These are phyloP conservation scores for Hirschioporus abietinus DNA, from an alignment of 768 basidiomycete species.

Conservation along the genomic window DNA sequence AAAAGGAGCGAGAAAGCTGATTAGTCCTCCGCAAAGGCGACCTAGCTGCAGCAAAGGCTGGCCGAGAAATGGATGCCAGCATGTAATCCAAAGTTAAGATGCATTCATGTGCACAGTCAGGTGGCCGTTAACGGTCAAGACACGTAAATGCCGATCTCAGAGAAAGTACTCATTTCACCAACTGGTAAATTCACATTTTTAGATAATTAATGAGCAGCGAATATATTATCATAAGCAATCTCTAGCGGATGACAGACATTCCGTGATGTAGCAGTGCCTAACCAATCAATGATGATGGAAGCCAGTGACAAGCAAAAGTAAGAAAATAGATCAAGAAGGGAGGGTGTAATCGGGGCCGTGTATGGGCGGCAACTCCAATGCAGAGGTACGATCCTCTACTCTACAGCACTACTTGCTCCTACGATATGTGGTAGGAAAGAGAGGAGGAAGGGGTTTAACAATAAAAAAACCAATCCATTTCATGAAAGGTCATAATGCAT, in stretches of 20 bases:
- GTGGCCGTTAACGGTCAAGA: background rate
- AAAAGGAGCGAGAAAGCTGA: background rate
- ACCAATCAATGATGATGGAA: background rate
- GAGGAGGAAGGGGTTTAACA: background rate
- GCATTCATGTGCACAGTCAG: background rate
- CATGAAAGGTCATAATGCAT: background rate
- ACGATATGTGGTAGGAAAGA: background rate
- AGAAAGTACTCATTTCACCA: background rate
- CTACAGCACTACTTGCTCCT: background rate
- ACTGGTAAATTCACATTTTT: background rate
- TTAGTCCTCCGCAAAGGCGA: background rate
- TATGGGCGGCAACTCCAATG: background rate
- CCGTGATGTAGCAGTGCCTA: background rate
- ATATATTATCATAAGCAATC: background rate
- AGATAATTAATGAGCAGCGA: background rate
- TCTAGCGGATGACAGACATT: background rate
- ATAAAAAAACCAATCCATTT: background rate
- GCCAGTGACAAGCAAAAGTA: background rate
- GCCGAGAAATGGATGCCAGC: background rate
- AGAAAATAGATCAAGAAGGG: background rate
- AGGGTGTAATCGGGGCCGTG: background rate
- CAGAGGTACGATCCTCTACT: background rate
- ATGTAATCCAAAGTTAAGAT: background rate
- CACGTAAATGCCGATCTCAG: background rate
- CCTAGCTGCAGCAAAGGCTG: background rate